phyloP scores from a whole-genome alignment of 1,284 basidiomycete species.

The Cryptococcus hybrid region DNA sequence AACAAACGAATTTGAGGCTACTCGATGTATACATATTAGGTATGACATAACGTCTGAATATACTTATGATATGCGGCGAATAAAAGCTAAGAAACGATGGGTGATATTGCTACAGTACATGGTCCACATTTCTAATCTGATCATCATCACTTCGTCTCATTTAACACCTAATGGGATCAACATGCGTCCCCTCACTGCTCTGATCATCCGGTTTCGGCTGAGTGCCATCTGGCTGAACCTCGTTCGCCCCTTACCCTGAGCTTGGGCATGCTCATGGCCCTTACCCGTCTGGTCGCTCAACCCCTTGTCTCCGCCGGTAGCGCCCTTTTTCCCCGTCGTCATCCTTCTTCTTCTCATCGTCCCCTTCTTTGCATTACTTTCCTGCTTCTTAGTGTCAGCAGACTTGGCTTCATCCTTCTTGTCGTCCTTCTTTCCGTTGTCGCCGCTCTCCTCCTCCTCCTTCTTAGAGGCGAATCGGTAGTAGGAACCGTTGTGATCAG shows the following conservation, averaged over 20 bases:
- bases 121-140: neutral
- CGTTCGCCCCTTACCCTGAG: neutral
- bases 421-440: constrained; percentile 5
- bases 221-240: constrained; percentile 1
- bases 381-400: constrained; percentile 7
- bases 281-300: constrained; percentile 13
- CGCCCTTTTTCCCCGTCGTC: neutral
- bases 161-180: constrained; percentile 7
- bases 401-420: constrained; percentile 14
- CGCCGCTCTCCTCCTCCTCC: constrained; percentile 2
- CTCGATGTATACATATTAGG: neutral
- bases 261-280: constrained; percentile 2
- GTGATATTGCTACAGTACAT: neutral
- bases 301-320: constrained; percentile 14
- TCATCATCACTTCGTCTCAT: neutral
- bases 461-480: constrained; percentile 23
- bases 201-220: constrained; percentile 8
- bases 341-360: neutral
- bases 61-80: too few relatives aligned
- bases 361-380: constrained; percentile 7
- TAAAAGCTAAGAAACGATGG: too few relatives aligned
- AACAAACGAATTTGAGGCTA: too few relatives aligned
- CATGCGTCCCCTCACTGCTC: constrained; percentile 14
- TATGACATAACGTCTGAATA: too few relatives aligned
- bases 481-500: constrained; percentile 21